phyloP scores from a whole-genome alignment of 106 monocot genomes.

The Allium sativum region DNA sequence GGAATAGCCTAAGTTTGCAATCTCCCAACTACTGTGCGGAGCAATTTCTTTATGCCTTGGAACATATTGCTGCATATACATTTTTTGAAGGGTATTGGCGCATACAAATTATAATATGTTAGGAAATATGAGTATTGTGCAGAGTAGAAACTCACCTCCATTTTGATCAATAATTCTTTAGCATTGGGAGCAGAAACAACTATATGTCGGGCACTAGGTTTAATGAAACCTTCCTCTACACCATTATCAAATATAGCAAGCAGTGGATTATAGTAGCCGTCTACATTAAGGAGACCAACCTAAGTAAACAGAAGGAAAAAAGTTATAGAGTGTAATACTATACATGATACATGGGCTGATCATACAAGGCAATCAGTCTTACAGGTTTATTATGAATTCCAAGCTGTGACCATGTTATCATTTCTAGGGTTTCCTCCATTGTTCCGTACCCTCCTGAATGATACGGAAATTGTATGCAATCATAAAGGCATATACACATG shows the following conservation, averaged over 20 bases:
- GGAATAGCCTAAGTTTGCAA: slow-evolving; percentile 39
- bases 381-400: slow-evolving; percentile 95
- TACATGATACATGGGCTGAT: no score
- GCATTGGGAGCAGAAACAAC: slow-evolving; percentile 76
- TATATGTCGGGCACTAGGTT: slow-evolving; percentile 53
- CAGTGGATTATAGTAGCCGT: slow-evolving; percentile 82
- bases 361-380: background rate
- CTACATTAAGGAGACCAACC: slow-evolving; percentile 89
- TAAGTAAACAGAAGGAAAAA: slow-evolving; percentile 13
- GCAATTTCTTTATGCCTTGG: slow-evolving; percentile 53
- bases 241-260: slow-evolving; percentile 90
- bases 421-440: slow-evolving; percentile 94
- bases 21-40: slow-evolving; percentile 47
- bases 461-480: background rate
- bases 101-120: background rate
- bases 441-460: slow-evolving; percentile 83
- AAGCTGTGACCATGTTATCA: slow-evolving; percentile 97
- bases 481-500: background rate
- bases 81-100: no score
- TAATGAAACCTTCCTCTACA: slow-evolving; percentile 84
- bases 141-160: slow-evolving; percentile 53
- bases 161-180: slow-evolving; percentile 58
- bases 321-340: no score
- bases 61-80: slow-evolving; percentile 36
- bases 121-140: background rate